These are phyloP conservation scores for Tubosaeta sp. DNA, from an alignment of 768 basidiomycete species.

Conservation along the genomic window DNA sequence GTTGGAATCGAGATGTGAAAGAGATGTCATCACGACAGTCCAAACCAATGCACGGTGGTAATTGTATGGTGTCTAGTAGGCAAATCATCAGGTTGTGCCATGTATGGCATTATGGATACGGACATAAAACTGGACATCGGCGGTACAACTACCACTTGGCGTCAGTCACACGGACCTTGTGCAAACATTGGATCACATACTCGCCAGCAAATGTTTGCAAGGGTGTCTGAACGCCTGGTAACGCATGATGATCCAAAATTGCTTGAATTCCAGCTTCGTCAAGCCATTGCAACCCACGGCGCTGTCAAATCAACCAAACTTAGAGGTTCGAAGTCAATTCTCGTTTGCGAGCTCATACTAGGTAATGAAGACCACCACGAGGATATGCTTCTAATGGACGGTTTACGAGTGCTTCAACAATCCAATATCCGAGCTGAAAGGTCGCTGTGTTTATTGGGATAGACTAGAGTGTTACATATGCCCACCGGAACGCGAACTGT, in stretches of 20 bases:
- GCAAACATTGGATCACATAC: slow-evolving; percentile 31
- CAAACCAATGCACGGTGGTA: slow-evolving; percentile 77
- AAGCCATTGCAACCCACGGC: slow-evolving; percentile 58
- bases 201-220: slow-evolving; percentile 66
- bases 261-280: slow-evolving; percentile 58
- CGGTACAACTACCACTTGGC: slow-evolving; percentile 53
- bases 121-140: slow-evolving; percentile 71
- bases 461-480: background rate
- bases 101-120: slow-evolving; percentile 13
- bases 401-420: slow-evolving; percentile 68
- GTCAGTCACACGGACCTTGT: slow-evolving; percentile 1
- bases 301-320: slow-evolving; percentile 34
- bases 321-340: background rate
- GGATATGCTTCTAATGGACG: slow-evolving; percentile 59
- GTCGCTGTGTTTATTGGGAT: background rate
- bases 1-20: slow-evolving; percentile 64
- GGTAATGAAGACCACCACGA: slow-evolving; percentile 60
- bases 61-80: slow-evolving; percentile 53
- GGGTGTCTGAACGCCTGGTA: slow-evolving; percentile 63
- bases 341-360: slow-evolving; percentile 40
- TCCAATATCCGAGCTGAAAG: slow-evolving; percentile 74
- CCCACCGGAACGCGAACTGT: slow-evolving; percentile 73
- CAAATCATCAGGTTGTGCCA: slow-evolving; percentile 1
- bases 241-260: slow-evolving; percentile 68
- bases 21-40: slow-evolving; percentile 73